These are phyloP conservation scores for Bertia moriformis DNA, from an alignment of 2,329 filamentous ascomycete species.

Conservation along the genomic window DNA sequence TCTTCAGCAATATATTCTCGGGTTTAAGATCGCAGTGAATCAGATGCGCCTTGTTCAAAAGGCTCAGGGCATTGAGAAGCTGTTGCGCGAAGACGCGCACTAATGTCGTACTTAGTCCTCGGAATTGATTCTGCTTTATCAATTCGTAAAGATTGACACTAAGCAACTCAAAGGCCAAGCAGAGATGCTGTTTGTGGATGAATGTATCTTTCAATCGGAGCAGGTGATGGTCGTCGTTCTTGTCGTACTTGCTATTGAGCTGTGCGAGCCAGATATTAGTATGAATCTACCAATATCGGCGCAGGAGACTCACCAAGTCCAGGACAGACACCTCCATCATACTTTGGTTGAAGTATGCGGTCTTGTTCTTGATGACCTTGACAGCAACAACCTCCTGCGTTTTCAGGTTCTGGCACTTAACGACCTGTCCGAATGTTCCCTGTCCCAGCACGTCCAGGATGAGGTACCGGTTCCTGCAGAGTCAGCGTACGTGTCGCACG, in stretches of 20 bases:
- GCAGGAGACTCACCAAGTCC: conserved; percentile 54
- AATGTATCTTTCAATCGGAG: conserved; percentile 93
- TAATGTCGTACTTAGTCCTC: conserved; percentile 86
- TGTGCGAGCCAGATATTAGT: no score
- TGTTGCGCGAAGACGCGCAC: conserved; percentile 97
- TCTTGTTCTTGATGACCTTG: conserved; percentile 98
- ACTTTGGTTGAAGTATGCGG: conserved; percentile 98
- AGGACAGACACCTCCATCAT: conserved; percentile 99
- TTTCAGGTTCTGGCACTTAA: conserved; percentile 97
- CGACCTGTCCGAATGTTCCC: conserved; percentile 94
- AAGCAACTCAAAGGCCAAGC: conserved; percentile 85
- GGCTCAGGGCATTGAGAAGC: conserved; percentile 75
- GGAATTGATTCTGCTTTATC: conserved; percentile 99
- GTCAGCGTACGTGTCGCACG: conserved; percentile 2
- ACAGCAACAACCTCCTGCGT: conserved; percentile 97
- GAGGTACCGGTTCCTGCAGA: conserved; percentile 70
- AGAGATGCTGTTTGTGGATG: conserved; percentile 92
- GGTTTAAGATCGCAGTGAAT: conserved; percentile 98
- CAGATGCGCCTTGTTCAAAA: conserved; percentile 87
- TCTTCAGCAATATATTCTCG: conserved; percentile 94
- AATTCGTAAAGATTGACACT: conserved; percentile 97
- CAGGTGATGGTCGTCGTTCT: conserved; percentile 95
- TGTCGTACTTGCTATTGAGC: conserved; percentile 97
- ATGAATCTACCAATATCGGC: no score
- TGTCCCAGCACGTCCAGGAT: conserved; percentile 95